Evolutionary conservation across 257 asterid species (phyloP), one percentile per base, ranked within the genome.

Genomic region (Salvia hispanica): DNA sequence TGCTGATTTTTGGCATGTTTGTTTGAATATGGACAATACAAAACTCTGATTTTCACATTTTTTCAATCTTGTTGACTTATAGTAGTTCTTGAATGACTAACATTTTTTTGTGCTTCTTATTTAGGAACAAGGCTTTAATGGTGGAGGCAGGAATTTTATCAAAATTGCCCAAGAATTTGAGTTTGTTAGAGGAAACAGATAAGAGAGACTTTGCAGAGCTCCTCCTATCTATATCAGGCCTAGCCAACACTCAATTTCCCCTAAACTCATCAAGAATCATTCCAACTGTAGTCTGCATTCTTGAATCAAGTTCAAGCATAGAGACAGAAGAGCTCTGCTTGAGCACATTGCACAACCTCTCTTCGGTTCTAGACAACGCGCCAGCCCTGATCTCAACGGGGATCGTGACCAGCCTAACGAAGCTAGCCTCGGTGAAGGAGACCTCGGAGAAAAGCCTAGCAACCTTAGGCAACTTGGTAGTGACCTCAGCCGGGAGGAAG

Each of bases 91-190:
- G 6, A 54, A 12, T 39, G 3, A 40, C 16, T 25, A 3, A n/a
- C 44, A n/a, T n/a, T 43, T 15, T 44, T 59, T 57, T 58, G 31
- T 74, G 64, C 3, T 2, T 40, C 9, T 67, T 65, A n/a, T 76
- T 82, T 50, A 93, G 98, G 78, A 93, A 86, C 95, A 93, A 88
- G 82, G 86, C 86, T 78, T 76, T 81, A 15, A 88, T 93, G 86
- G 87, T 93, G 72, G 97, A 90, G 71, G 85, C 97, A 43, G 96
- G 98, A 73, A 78, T 93, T 67, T 58, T 90, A 16, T 77, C 90
- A 31, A 83, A 63, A 71, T 50, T 93, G 77, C 93, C 98, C 0
- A 47, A 53, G 34, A 78, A 81, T 42, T 18, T 67, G 3, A 78
- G 54, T 42, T 62, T 18, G 8, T 54, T 77, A 28, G 94, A 83